Conservation (phyloP, 805 yeast species). For the Alloascoidea africana region DNA sequence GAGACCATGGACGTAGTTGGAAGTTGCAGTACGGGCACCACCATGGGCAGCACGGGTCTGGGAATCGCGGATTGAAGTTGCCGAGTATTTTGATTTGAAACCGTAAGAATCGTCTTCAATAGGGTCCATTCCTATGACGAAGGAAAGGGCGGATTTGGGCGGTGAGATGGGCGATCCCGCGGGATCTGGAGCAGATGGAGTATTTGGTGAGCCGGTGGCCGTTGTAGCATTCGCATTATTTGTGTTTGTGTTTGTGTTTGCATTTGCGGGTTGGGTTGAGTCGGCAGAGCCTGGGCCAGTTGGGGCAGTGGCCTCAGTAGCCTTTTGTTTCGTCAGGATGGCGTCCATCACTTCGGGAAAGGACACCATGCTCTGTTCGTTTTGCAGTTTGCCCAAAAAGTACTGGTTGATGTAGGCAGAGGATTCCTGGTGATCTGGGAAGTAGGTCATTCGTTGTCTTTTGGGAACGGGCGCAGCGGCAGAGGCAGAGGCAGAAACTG, state of each 20-base stretch:
- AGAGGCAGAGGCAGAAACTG: no score
- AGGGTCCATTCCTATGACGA: not conserved
- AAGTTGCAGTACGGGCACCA: not conserved
- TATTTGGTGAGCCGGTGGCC: not conserved
- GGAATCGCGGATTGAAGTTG: not conserved
- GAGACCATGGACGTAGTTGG: not conserved
- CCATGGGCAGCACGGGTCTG: not conserved
- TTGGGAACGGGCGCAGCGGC: no score
- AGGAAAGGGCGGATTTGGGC: not conserved
- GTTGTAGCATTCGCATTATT: not conserved
- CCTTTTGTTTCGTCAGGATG: no score
- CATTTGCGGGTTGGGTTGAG: no score
- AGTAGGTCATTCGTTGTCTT: no score
- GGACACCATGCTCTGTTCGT: not conserved
- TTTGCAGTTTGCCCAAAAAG: not conserved
- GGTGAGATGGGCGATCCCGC: not conserved
- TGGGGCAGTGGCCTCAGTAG: no score
- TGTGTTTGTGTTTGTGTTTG: not conserved
- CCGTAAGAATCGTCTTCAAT: not conserved
- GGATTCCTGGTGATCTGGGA: no score
- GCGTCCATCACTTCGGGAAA: not conserved
- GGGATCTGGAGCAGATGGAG: not conserved
- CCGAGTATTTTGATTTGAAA: not conserved
- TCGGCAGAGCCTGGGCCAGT: no score
- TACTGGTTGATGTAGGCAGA: not conserved